These are phyloP conservation scores for Pisolithus microcarpus DNA, from an alignment of 768 basidiomycete species.

Conservation along the genomic window DNA sequence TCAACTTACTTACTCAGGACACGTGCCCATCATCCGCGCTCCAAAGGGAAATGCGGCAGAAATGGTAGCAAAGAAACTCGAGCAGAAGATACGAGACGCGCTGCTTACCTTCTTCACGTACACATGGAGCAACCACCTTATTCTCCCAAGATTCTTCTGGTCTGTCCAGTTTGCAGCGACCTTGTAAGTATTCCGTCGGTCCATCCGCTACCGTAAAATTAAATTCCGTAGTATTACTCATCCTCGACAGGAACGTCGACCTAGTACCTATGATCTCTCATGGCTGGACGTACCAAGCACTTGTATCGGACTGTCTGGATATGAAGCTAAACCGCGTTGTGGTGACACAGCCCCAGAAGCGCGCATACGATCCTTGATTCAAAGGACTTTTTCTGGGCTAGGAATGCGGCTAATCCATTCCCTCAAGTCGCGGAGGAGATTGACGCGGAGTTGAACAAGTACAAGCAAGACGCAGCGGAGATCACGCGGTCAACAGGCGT, in stretches of 20 bases:
- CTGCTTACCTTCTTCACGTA: constrained; percentile 63
- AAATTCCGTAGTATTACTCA: constrained; percentile 66
- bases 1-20: constrained; percentile 41
- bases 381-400: constrained; percentile 99
- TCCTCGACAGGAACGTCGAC: constrained; percentile 93
- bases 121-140: constrained; percentile 46
- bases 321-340: constrained; percentile 95
- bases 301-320: constrained; percentile 94
- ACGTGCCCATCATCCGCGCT: constrained; percentile 90
- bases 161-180: constrained; percentile 79
- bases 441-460: constrained; percentile 82
- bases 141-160: constrained; percentile 80
- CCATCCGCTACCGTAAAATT: constrained; percentile 7
- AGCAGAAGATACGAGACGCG: constrained; percentile 84
- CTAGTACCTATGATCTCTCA: constrained; percentile 90
- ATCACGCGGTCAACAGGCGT: constrained; percentile 95
- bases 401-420: constrained; percentile 93
- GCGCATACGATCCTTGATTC: constrained; percentile 93
- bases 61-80: constrained; percentile 97
- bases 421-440: constrained; percentile 99
- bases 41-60: constrained; percentile 97
- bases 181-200: constrained; percentile 44
- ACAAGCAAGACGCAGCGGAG: constrained; percentile 94
- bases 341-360: constrained; percentile 66
- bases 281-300: constrained; percentile 98